A percentile compares a stretch with the other conserved stretches of the same genome.
phyloP scores from a whole-genome alignment of 1,139 yeast species.

The Saccharomyces hybrid region DNA sequence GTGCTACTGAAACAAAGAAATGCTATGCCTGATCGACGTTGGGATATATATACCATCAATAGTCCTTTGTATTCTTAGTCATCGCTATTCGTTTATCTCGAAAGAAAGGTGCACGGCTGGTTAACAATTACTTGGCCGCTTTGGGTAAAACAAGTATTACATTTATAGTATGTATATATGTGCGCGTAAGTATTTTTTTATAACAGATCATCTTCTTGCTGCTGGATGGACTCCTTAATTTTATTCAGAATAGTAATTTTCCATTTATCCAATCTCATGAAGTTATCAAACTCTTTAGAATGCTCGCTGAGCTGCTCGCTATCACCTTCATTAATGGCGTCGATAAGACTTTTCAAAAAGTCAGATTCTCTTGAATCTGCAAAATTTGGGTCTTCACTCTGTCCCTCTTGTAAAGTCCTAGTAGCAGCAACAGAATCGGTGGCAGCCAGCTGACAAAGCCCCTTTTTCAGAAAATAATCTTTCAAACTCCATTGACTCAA shows the following conservation, averaged over 20 bases:
- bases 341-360: constrained; percentile 56
- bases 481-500: constrained; percentile 87
- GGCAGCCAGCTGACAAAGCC: constrained; percentile 73
- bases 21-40: not conserved
- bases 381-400: constrained; percentile 72
- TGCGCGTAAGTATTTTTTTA: constrained; percentile 6
- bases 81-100: not conserved
- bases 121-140: not conserved
- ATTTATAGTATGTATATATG: not conserved
- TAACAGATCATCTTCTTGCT: constrained; percentile 57
- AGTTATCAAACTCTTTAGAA: constrained; percentile 81
- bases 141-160: not conserved
- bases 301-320: constrained; percentile 66
- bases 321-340: constrained; percentile 73
- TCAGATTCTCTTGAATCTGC: constrained; percentile 71
- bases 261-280: constrained; percentile 83
- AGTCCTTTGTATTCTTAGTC: not conserved
- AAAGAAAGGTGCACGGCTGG: constrained; percentile 1
- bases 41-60: not conserved
- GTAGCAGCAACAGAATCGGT: constrained; percentile 84
- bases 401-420: constrained; percentile 57
- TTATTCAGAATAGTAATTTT: constrained; percentile 80
- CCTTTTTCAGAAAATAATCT: constrained; percentile 80
- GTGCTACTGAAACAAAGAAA: not conserved
- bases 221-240: constrained; percentile 67